These are phyloP conservation scores for Salix exigua DNA, from an alignment of 345 rosid genomes.

Conservation along the genomic window DNA sequence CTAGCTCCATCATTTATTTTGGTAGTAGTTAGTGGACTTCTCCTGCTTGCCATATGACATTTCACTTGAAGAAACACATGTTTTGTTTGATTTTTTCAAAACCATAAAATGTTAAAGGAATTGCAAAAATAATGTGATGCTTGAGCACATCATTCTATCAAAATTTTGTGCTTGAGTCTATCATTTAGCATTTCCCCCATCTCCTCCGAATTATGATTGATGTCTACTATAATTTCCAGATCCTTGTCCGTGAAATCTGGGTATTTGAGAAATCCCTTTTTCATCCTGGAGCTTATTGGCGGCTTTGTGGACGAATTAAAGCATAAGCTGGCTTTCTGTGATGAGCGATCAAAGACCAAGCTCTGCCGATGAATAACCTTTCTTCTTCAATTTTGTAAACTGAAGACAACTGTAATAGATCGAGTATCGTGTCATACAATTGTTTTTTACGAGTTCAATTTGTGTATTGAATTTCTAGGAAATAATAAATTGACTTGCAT, in stretches of 20 bases:
- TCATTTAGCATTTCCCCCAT: background rate
- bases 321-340: slow-evolving; percentile 19
- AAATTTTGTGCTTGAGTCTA: background rate
- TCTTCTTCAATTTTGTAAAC: slow-evolving; percentile 21
- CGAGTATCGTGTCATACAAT: background rate
- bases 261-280: slow-evolving; percentile 95
- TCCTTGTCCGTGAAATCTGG: slow-evolving; percentile 89
- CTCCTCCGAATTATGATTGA: background rate
- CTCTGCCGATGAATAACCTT: background rate
- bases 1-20: background rate
- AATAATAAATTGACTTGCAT: background rate
- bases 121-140: no score
- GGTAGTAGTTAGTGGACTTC: background rate
- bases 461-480: background rate
- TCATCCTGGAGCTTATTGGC: slow-evolving; percentile 80
- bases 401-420: background rate
- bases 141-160: background rate
- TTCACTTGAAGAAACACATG: background rate
- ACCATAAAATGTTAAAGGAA: background rate
- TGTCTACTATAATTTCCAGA: slow-evolving; percentile 33
- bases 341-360: background rate
- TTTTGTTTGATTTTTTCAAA: background rate
- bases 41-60: background rate
- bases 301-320: slow-evolving; percentile 75
- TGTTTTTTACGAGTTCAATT: background rate